Evolutionary conservation across 1,139 yeast species (phyloP), one percentile per base, ranked within the genome.

Genomic region (Geotrichum klebahnii): DNA sequence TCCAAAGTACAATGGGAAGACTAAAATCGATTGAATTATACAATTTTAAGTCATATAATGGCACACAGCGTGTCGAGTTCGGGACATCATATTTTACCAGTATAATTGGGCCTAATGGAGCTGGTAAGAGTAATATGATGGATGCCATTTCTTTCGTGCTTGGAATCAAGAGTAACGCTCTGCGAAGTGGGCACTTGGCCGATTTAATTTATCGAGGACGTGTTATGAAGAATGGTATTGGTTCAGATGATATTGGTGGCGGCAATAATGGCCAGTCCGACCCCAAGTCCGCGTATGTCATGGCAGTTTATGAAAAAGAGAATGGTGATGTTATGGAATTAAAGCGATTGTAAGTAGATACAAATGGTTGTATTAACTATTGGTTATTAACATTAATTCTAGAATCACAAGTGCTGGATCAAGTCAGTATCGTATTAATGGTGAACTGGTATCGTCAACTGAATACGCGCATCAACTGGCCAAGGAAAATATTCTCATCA

Each of bases 101-200:
- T 43, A 87, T 92, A 55, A 86, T 94, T 53, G 99, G 99, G 1
- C 97, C 98, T 14, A 94, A 94, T 75, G 98, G 98, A 16, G 85
- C 97, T 1, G 99, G 99, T 12, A 92, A 92, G 70, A 86, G 96
- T 44, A 92, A 92, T 63, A 84, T 90, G 90, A 90, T 90, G 97
- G 97, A 90, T 66, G 97, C 97, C 41, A 89, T 90, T 16, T 88
- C 97, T 2, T 92, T 92, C 65, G 98, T 92, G 12, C 74, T 94
- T 32, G 99, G 99, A 19, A 81, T 92, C 46, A 75, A 84, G 59
- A 80, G 94, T 16, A 71, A 76, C 29, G 92, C 86, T 54, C 72
- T 94, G 55, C 77, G 99, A 60, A 87, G 97, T 1, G 73, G 77
- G 24, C 80, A 80, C 52, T 68, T 88, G 59, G 79, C 75, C 50